Evolutionary conservation across 306 rosid species (phyloP), one percentile per base, ranked within the genome.

Genomic region (Prunus mume): DNA sequence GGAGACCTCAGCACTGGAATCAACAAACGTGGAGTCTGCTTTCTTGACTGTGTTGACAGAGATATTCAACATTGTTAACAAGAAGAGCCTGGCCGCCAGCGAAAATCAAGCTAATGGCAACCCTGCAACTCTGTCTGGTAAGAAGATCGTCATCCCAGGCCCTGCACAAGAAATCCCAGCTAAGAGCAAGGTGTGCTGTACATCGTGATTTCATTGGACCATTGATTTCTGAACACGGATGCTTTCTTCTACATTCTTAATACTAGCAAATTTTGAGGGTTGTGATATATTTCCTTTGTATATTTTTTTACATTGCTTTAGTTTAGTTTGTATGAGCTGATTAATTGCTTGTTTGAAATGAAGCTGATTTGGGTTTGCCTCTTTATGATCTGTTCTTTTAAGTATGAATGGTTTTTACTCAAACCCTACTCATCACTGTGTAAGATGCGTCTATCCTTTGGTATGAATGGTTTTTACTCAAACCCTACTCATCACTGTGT

Each of bases 11-110:
- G 98, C 98, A 17, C 72, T 93, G 76, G 87, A 90, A 82, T 83
- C 97, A 4, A 91, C 98, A 41, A 93, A 93, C n/a, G 97, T 93
- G 24, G 98, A 93, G 87, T 76, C 79, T 12, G 97, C 97, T 79
- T 93, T 93, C 90, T 64, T 82, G 75, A 93, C 97, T 28, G 87
- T 93, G 69, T 82, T 93, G 78, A 91, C 97, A 2, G 98, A 93
- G 87, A 91, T 93, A 68, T 93, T 91, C 92, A 91, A 88, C 83
- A 88, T 88, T 60, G 85, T 91, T 77, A 93, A 87, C 89, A 91
- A 76, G 89, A 91, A 91, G 82, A 90, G 13, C 83, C 76, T 93
- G 46, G 76, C 90, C 43, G 97, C 98, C 3, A 85, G 69, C 49
- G 97, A 88, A 79, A 83, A 61, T 75, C 92, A 88, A 67, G 91